Conservation (phyloP, 2,329 filamentous ascomycete genomes). For the Diplodia intermedia region DNA sequence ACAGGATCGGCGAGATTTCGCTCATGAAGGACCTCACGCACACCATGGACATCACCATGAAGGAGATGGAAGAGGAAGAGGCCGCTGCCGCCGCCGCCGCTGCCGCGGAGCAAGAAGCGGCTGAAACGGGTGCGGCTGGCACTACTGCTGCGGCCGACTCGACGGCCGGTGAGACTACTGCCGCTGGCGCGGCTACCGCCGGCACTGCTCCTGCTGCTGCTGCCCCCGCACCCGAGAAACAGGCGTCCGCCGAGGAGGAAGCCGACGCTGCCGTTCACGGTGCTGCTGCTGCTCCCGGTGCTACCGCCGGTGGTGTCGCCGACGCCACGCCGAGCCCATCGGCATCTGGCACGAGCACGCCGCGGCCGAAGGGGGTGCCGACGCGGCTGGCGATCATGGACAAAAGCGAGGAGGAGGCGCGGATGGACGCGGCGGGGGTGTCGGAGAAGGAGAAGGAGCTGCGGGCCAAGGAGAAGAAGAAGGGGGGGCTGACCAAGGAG, state of each 20-base stretch:
- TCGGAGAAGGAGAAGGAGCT: slow-evolving; percentile 77
- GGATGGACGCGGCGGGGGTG: slow-evolving; percentile 68
- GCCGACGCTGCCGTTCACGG: slow-evolving; percentile 6
- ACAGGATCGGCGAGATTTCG: slow-evolving; percentile 88
- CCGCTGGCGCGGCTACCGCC: slow-evolving; percentile 41
- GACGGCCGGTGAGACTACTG: slow-evolving; percentile 52
- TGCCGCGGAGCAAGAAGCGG: slow-evolving; percentile 55
- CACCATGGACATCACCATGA: slow-evolving; percentile 97
- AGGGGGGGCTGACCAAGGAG: slow-evolving; percentile 84
- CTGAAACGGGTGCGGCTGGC: slow-evolving; percentile 37
- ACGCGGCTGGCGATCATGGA: slow-evolving; percentile 89
- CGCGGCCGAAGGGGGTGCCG: slow-evolving; percentile 63
- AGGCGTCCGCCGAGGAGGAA: slow-evolving; percentile 40
- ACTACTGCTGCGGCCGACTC: slow-evolving; percentile 30
- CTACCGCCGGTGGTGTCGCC: slow-evolving; percentile 43
- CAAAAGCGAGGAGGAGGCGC: slow-evolving; percentile 78
- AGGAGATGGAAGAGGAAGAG: slow-evolving; percentile 75
- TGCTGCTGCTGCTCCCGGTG: slow-evolving; percentile 17
- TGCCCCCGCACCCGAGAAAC: slow-evolving; percentile 45
- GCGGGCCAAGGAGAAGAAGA: slow-evolving; percentile 86
- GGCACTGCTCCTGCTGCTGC: slow-evolving; percentile 33
- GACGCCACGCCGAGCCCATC: slow-evolving; percentile 40
- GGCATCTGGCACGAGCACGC: slow-evolving; percentile 54
- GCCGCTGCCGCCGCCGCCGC: slow-evolving; percentile 61
- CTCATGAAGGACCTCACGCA: slow-evolving; percentile 98